Evolutionary conservation across 768 basidiomycete genomes (phyloP), one percentile per base, ranked within the genome.

Genomic region (Mycena filopes): DNA sequence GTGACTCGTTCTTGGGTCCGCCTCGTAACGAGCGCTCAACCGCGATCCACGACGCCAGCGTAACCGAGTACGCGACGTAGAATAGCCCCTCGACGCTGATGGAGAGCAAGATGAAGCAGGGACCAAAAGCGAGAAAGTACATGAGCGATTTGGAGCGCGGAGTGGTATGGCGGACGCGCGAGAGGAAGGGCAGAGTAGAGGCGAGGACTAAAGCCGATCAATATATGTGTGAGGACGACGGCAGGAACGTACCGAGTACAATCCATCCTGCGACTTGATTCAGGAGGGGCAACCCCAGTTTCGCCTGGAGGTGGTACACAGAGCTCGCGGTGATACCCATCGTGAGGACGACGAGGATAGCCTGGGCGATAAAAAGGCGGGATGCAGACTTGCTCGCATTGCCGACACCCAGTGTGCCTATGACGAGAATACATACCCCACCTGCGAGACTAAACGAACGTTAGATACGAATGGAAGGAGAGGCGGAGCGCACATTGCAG

Each of bases 71-170:
- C 15, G 86, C 82, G n/a, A 86, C 79, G 70, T 89, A 94, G 76
- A 96, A 95, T 16, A 94, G 80, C 0, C 89, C 91, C 72, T 95
- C 94, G 25, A 90, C 86, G 62, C 90, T 91, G 74, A 95, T 92
- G 3, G 94, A 93, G 20, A 96, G 82, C 40, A 94, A 83, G 38
- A 94, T 82, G 64, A 95, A 95, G 70, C 88, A 89, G 4, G 89
- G 89, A 0, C 87, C 85, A 65, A 94, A 91, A 8, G 88, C 87
- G 47, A 93, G 83, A 74, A 92, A 92, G 70, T 88, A 86, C 29
- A 82, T 80, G 33, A 89, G 75, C 16, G 90, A 79, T 70, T 85
- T 89, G 1, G 87, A 84, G 54, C 76, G 75, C 2, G 83, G 76
- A 6, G 76, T 81, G 26, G 76, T 75, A 62, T 82, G 77, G 36